phyloP scores from a whole-genome alignment of 345 rosid species.

The Trapa incisa region DNA sequence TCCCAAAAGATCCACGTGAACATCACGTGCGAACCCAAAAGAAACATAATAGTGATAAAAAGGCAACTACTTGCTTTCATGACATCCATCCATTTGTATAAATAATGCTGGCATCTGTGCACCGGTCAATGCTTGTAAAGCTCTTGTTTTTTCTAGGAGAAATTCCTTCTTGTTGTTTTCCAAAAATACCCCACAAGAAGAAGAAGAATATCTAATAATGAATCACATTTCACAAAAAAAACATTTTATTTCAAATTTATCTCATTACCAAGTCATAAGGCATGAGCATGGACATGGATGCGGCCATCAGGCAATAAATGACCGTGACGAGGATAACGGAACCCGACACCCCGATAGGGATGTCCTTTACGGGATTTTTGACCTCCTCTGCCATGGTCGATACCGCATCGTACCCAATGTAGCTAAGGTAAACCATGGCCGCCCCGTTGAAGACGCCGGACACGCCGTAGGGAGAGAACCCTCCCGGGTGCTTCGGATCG shows the following conservation, averaged over 20 bases:
- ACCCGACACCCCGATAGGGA: slow-evolving; percentile 81
- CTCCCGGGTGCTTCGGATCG: slow-evolving; percentile 40
- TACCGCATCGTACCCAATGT: slow-evolving; percentile 93
- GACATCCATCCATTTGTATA: neutral
- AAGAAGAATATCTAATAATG: too few relatives aligned
- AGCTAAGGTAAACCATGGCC: slow-evolving; percentile 70
- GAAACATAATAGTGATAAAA: neutral
- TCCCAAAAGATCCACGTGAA: slow-evolving; percentile 3
- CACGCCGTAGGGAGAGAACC: slow-evolving; percentile 63
- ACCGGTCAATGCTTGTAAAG: neutral
- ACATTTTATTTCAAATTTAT: too few relatives aligned
- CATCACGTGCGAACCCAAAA: neutral
- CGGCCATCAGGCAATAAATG: slow-evolving; percentile 84
- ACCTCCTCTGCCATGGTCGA: slow-evolving; percentile 97
- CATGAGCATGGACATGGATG: slow-evolving; percentile 82
- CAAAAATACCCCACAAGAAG: too few relatives aligned
- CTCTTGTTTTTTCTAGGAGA: neutral
- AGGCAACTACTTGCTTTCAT: neutral
- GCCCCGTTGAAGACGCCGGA: slow-evolving; percentile 77
- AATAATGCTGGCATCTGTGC: neutral
- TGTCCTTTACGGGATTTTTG: slow-evolving; percentile 61
- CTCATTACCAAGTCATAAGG: slow-evolving; percentile 63
- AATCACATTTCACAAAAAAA: too few relatives aligned
- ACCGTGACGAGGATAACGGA: slow-evolving; percentile 67
- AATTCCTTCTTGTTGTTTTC: neutral